Evolutionary conservation across 805 yeast species (phyloP).

Genomic region (Jamesozyma hellenica): DNA sequence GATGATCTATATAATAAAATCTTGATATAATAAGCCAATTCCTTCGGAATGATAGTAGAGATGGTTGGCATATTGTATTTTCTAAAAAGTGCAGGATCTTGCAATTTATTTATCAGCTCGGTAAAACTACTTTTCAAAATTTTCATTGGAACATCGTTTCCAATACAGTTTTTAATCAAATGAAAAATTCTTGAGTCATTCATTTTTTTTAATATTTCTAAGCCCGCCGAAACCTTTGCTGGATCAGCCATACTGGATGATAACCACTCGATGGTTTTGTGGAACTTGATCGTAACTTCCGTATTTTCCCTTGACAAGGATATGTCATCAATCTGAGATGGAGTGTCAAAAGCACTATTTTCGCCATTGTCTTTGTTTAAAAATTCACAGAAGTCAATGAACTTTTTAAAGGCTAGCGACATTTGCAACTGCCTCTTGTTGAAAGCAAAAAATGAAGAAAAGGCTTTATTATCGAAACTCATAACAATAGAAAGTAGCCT

Average conservation of each 20-base stretch:
- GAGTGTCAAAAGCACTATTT: neutral
- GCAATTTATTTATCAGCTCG: constrained; percentile 49
- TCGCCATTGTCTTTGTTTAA: constrained; percentile 22
- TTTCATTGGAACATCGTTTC: constrained; percentile 48
- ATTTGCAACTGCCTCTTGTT: constrained; percentile 57
- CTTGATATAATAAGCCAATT: constrained; percentile 44
- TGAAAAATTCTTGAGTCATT: constrained; percentile 52
- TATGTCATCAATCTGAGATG: constrained; percentile 22
- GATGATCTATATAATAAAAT: constrained; percentile 54
- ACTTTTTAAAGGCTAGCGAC: constrained; percentile 40
- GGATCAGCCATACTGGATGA: constrained; percentile 46
- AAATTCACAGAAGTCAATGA: constrained; percentile 39
- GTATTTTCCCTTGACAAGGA: constrained; percentile 6
- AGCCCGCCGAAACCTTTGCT: constrained; percentile 37
- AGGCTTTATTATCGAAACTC: constrained; percentile 46
- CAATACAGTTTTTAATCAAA: constrained; percentile 43
- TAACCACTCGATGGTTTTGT: constrained; percentile 54
- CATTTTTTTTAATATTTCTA: constrained; percentile 43
- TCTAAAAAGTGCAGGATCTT: constrained; percentile 41
- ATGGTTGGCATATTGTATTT: constrained; percentile 27
- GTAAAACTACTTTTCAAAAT: constrained; percentile 51
- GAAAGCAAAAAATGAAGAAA: constrained; percentile 58
- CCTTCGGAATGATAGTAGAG: constrained; percentile 34
- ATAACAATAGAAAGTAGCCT: constrained; percentile 43
- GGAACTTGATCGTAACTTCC: constrained; percentile 30